A percentile compares a stretch with the other conserved stretches of the same genome.
These are phyloP conservation scores for Barnettozyma vustinii DNA, from an alignment of 805 yeast species.

Conservation along the genomic window DNA sequence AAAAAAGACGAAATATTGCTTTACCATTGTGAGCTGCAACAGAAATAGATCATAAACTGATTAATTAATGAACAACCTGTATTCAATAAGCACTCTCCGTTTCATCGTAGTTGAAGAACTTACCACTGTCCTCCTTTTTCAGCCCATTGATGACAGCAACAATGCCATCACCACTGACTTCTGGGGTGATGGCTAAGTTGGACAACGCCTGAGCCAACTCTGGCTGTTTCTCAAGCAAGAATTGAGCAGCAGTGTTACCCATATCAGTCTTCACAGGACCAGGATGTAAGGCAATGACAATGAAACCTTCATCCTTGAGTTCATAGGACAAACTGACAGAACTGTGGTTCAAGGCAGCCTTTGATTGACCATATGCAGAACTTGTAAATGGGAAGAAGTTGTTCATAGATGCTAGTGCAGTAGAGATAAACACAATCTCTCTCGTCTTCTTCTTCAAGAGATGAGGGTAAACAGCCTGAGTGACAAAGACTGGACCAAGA, in stretches of 20 bases:
- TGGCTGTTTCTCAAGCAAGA: not conserved
- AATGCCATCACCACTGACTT: not conserved
- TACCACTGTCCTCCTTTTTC: not conserved
- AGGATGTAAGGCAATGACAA: slow-evolving; percentile 1
- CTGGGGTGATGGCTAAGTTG: not conserved
- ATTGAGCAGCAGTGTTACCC: not conserved
- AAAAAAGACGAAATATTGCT: no score
- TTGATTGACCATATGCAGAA: slow-evolving; percentile 21
- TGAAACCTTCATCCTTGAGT: not conserved
- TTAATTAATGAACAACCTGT: not conserved
- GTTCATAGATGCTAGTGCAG: slow-evolving; percentile 24
- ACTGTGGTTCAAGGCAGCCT: not conserved
- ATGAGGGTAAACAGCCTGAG: slow-evolving; percentile 3
- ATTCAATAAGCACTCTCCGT: not conserved
- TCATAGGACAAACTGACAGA: not conserved
- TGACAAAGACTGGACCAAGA: slow-evolving; percentile 13
- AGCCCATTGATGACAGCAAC: not conserved
- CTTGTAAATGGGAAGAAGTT: slow-evolving; percentile 8
- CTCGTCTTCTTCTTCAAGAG: slow-evolving; percentile 18
- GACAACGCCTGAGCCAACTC: not conserved
- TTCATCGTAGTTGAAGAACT: not conserved
- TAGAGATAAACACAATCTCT: slow-evolving; percentile 26
- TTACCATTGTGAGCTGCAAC: no score
- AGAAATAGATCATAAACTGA: no score
- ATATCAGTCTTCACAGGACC: slow-evolving; percentile 1